These are phyloP conservation scores for Cordyceps tenuipes DNA, from an alignment of 2,329 filamentous ascomycete genomes.

Conservation along the genomic window DNA sequence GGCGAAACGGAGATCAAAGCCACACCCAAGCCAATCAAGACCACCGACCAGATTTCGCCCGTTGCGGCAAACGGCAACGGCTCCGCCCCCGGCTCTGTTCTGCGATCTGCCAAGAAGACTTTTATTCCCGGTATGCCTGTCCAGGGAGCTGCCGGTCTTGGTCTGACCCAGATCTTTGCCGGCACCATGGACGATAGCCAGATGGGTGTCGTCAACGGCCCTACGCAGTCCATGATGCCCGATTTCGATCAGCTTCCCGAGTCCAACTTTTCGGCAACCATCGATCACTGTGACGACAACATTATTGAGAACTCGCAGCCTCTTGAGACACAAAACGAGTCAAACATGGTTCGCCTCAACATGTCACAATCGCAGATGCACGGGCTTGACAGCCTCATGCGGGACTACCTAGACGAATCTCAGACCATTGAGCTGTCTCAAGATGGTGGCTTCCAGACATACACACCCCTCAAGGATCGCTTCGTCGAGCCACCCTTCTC, in stretches of 20 bases:
- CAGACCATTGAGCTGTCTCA: conserved; percentile 71
- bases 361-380: conserved; percentile 54
- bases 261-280: conserved; percentile 52
- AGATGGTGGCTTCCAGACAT: conserved; percentile 66
- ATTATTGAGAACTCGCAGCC: conserved; percentile 38
- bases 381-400: conserved; percentile 48
- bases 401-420: conserved; percentile 45
- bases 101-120: conserved; percentile 60
- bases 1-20: conserved; percentile 41
- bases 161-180: conserved; percentile 83
- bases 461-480: conserved; percentile 60
- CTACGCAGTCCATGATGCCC: conserved; percentile 44
- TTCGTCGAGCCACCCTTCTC: conserved; percentile 59
- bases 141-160: conserved; percentile 54
- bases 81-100: conserved; percentile 52
- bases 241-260: conserved; percentile 49
- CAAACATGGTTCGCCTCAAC: conserved; percentile 44
- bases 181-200: conserved; percentile 72
- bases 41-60: conserved; percentile 32
- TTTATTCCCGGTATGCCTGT: conserved; percentile 63
- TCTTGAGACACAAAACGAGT: conserved; percentile 23
- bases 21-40: conserved; percentile 41
- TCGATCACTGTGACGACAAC: conserved; percentile 45
- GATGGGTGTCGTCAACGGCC: conserved; percentile 21
- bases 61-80: conserved; percentile 35